Percentiles rank a stretch among this genome's conserved stretches.
Conservation (phyloP, 148 eudicot species). For the Persicaria maculosa region DNA sequence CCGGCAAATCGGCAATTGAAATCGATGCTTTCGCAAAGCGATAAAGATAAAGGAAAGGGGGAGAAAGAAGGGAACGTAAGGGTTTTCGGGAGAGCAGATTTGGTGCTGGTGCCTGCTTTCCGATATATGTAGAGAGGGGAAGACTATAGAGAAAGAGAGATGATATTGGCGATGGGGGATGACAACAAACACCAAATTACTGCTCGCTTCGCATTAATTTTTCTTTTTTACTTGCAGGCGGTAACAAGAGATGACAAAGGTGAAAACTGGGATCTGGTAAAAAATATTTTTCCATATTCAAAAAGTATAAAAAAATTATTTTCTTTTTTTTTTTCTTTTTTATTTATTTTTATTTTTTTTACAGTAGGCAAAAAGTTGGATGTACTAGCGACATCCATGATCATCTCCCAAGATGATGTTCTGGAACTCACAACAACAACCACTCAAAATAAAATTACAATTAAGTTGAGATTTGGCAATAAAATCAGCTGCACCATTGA, state of each 20-base stretch:
- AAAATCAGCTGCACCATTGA: no score
- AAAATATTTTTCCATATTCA: background rate
- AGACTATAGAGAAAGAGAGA: constrained; percentile 12
- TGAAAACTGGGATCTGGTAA: background rate
- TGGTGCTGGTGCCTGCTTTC: constrained; percentile 22
- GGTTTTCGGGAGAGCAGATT: constrained; percentile 63
- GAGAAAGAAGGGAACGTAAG: constrained; percentile 22
- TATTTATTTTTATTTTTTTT: no score
- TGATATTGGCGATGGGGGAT: background rate
- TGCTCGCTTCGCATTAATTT: constrained; percentile 3
- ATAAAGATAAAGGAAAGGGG: constrained; percentile 10
- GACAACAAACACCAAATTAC: constrained; percentile 9
- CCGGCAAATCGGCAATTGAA: constrained; percentile 9
- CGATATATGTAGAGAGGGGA: constrained; percentile 21
- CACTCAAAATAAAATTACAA: no score
- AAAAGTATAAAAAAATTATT: background rate
- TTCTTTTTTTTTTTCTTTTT: background rate
- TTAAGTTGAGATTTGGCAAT: no score
- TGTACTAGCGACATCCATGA: no score
- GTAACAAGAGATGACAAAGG: constrained; percentile 15
- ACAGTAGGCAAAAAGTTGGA: no score
- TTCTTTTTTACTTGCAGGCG: constrained; percentile 9
- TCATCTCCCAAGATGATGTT: no score
- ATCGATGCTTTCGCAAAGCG: constrained; percentile 15
- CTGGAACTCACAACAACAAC: no score